These are phyloP conservation scores for Botrytis aclada DNA, from an alignment of 2,329 filamentous ascomycete species.

Conservation along the genomic window DNA sequence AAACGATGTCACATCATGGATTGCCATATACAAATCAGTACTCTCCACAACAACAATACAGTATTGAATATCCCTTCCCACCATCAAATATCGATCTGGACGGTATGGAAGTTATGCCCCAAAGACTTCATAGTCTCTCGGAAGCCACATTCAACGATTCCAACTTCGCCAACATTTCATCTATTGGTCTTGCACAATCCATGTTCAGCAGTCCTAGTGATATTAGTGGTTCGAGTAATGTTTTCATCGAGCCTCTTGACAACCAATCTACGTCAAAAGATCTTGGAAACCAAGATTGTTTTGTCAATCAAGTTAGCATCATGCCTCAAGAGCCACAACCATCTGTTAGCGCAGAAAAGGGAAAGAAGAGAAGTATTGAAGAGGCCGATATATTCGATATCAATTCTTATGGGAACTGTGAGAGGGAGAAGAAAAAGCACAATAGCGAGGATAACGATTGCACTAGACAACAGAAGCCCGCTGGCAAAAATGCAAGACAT, in stretches of 20 bases:
- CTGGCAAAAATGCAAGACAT: not conserved
- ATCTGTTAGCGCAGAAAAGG: not conserved
- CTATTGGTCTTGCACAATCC: not conserved
- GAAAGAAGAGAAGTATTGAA: not conserved
- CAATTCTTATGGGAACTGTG: not conserved
- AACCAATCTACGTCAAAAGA: not conserved
- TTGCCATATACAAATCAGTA: not conserved
- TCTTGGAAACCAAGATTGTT: not conserved
- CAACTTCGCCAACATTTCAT: not conserved
- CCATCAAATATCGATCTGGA: not conserved
- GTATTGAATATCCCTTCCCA: too few relatives aligned
- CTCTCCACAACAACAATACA: not conserved
- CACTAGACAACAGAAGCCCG: too few relatives aligned
- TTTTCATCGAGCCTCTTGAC: too few relatives aligned
- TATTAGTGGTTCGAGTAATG: too few relatives aligned
- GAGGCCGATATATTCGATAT: not conserved
- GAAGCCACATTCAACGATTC: not conserved
- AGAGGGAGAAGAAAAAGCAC: not conserved
- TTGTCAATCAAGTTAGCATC: not conserved
- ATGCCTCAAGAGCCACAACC: not conserved
- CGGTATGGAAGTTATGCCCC: not conserved
- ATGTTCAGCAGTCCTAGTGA: not conserved
- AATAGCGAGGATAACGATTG: not conserved
- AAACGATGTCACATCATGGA: not conserved
- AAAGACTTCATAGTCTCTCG: not conserved